A percentile compares a stretch with the other conserved stretches of the same genome.
phyloP scores from a whole-genome alignment of 345 rosid species.

The Salix dunnii region DNA sequence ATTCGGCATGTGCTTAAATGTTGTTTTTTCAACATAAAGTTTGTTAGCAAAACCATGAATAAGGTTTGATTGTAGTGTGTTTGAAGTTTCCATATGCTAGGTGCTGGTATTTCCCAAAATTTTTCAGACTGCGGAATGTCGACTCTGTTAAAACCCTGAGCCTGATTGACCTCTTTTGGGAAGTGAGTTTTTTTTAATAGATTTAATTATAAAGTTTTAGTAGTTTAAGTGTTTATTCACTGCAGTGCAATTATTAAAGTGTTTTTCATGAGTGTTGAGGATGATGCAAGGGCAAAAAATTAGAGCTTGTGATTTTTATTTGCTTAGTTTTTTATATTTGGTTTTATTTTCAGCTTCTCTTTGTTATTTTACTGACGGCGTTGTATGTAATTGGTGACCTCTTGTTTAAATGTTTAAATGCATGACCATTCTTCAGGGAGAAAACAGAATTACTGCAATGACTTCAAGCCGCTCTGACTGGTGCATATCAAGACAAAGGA shows the following conservation, averaged over 20 bases:
- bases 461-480: constrained; percentile 90
- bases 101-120: neutral
- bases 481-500: constrained; percentile 96
- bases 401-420: constrained; percentile 17
- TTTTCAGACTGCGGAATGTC: neutral
- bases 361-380: neutral
- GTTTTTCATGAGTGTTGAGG: neutral
- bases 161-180: neutral
- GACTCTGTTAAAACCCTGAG: neutral
- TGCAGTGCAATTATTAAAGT: neutral
- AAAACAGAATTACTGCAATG: constrained; percentile 89
- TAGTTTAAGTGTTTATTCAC: neutral
- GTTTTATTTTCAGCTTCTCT: neutral
- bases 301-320: neutral
- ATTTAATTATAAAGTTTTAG: neutral
- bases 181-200: neutral
- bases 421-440: constrained; percentile 46
- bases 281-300: neutral
- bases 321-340: neutral
- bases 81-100: no score
- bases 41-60: no score
- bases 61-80: no score
- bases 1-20: no score
- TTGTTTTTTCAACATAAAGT: no score
- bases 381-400: neutral